Evolutionary conservation across 1,284 basidiomycete species (phyloP).

Genomic region (Vanrija pseudolonga): DNA sequence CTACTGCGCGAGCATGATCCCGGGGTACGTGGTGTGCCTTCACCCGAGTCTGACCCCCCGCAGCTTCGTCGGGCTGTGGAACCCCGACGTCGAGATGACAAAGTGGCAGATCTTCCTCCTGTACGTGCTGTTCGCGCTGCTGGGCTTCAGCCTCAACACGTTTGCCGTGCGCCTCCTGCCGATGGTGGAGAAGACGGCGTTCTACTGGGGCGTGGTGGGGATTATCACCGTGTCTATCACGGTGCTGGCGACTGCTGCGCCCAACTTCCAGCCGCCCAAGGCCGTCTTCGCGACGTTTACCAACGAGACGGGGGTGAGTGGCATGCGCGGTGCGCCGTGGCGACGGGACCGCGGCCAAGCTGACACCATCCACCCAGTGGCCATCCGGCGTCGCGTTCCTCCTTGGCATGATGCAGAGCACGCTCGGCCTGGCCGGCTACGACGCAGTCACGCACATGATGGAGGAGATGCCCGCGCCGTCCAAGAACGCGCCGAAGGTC

Average conservation of each 20-base stretch:
- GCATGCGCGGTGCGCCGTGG: slow-evolving; percentile 16
- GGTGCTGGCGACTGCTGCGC: slow-evolving; percentile 9
- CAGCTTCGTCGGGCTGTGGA: slow-evolving; percentile 7
- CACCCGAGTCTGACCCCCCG: background rate
- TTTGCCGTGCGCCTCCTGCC: slow-evolving; percentile 14
- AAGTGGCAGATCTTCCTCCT: slow-evolving; percentile 15
- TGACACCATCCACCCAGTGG: slow-evolving; percentile 7
- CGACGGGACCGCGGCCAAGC: no score
- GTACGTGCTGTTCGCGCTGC: slow-evolving; percentile 4
- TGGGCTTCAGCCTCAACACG: slow-evolving; percentile 10
- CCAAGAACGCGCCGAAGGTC: slow-evolving; percentile 35
- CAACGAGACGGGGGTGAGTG: slow-evolving; percentile 32
- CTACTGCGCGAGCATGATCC: slow-evolving; percentile 28
- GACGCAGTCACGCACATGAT: slow-evolving; percentile 44
- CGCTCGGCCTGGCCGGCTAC: slow-evolving; percentile 11
- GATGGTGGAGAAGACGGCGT: slow-evolving; percentile 23
- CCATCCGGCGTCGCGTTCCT: slow-evolving; percentile 39
- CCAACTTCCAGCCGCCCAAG: slow-evolving; percentile 32
- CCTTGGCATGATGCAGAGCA: slow-evolving; percentile 43
- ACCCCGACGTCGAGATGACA: background rate
- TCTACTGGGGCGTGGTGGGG: slow-evolving; percentile 32
- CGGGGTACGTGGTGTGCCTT: slow-evolving; percentile 10
- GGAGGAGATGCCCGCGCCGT: slow-evolving; percentile 40
- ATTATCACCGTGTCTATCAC: slow-evolving; percentile 39
- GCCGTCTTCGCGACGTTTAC: slow-evolving; percentile 44